Conservation (phyloP, 108 stramenopile genomes). For the Epithemia pelagica region DNA sequence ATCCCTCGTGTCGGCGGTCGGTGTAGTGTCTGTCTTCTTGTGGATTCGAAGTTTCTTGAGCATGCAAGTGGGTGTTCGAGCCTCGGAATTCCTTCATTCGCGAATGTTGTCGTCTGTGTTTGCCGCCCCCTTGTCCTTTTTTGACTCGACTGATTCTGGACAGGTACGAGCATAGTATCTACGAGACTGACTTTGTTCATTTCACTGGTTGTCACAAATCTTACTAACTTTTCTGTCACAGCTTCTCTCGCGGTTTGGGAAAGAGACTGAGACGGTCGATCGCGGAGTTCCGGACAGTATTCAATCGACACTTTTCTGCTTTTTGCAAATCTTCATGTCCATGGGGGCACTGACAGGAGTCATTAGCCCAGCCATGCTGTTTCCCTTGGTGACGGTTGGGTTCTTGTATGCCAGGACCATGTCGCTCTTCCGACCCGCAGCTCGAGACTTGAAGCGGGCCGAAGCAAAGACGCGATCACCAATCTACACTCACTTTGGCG, state of each 20-base stretch:
- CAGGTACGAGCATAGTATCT: slow-evolving; percentile 18
- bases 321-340: slow-evolving; percentile 59
- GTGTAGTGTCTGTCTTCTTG: slow-evolving; percentile 56
- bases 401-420: slow-evolving; percentile 49
- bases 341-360: slow-evolving; percentile 49
- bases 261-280: slow-evolving; percentile 77
- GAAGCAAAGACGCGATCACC: slow-evolving; percentile 87
- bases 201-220: no score
- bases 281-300: slow-evolving; percentile 64
- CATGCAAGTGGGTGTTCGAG: slow-evolving; percentile 60
- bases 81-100: slow-evolving; percentile 53
- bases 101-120: slow-evolving; percentile 78
- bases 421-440: slow-evolving; percentile 59
- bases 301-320: slow-evolving; percentile 57
- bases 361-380: slow-evolving; percentile 52
- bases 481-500: slow-evolving; percentile 91
- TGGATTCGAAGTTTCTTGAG: slow-evolving; percentile 63
- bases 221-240: no score
- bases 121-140: slow-evolving; percentile 84
- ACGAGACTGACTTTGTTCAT: background rate
- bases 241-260: slow-evolving; percentile 83
- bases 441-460: slow-evolving; percentile 76
- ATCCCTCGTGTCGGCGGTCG: slow-evolving; percentile 57
- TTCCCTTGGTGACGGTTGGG: slow-evolving; percentile 42
- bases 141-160: slow-evolving; percentile 88